Base-by-base conservation (phyloP, 75 land plant genomes). In the Selaginella moellendorffii region DNA sequence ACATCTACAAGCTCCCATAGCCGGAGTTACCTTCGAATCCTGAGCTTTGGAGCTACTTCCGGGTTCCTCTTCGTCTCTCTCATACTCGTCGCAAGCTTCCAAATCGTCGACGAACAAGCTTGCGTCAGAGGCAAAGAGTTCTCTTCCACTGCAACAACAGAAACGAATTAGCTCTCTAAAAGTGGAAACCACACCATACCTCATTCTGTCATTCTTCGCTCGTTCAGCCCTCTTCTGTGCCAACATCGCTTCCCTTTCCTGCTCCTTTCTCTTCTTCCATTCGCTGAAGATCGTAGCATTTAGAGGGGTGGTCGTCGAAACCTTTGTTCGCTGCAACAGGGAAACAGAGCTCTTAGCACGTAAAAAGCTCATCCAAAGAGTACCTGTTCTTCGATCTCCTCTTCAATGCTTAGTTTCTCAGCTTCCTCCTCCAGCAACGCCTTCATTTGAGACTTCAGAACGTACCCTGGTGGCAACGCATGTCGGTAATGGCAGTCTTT, bases 31-130 rank as follows among this genome's bases (percentile, higher is more conserved):
- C n/a, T n/a, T n/a, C n/a, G n/a, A n/a, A n/a, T n/a, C 59, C 8
- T 56, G 59, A 21, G 59, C 59, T 21, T 2, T 56, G 21, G 25
- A 56, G 8, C n/a, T n/a, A n/a, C 21, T 19, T 56, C n/a, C 59
- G 8, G 59, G 59, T 8, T 56, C 63, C 54, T 79, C 78, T 54
- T 90, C 85, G 67, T 95, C 91, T 70, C 99, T 80, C 2, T 80
- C 59, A 60, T 95, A 95, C 30, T 70, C 56, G 12, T 95, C 99
- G 78, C 80, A 90, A 42, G 99, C 96, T 72, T 90, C 99, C 29
- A 71, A 86, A 81, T 95, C 99, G 74, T 95, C 99, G 63, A 95
- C 91, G 78, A 95, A 95, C 79, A 86, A 71, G 61, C 97, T 95
- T 30, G 99, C 83, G 82, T 95, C 81, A 56, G 88, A 67, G 22